Evolutionary conservation across 2,329 filamentous ascomycete genomes (phyloP).

Genomic region (Ophiocordyceps camponoti-saundersi): DNA sequence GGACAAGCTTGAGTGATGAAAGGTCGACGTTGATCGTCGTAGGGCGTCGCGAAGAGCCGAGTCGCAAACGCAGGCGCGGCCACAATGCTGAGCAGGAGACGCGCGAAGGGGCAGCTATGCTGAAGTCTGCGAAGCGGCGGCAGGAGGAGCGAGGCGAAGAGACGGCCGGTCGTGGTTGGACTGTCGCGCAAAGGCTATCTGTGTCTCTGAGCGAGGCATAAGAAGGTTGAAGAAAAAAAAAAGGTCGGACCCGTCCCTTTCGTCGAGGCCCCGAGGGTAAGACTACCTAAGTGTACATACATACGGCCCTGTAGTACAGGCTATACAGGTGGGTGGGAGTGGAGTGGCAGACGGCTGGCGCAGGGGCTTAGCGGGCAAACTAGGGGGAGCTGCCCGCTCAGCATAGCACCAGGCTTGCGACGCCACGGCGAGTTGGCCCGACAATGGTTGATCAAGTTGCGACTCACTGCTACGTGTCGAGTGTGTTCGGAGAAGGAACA

Average conservation of each 20-base stretch:
- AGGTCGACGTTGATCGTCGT: not conserved
- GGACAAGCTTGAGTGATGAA: not conserved
- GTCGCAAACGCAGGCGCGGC: slow-evolving; percentile 1
- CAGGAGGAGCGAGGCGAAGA: not conserved
- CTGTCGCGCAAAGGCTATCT: not conserved
- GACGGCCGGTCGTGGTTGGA: not conserved
- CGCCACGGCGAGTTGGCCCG: not conserved
- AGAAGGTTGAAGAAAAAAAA: not conserved
- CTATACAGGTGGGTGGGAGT: not conserved
- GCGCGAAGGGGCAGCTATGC: not conserved
- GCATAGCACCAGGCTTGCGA: not conserved
- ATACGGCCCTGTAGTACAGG: not conserved
- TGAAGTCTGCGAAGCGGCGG: not conserved
- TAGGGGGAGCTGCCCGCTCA: not conserved
- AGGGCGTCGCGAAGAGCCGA: not conserved
- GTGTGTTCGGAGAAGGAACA: not conserved
- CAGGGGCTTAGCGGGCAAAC: not conserved
- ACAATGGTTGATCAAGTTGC: not conserved
- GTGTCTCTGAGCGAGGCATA: not conserved
- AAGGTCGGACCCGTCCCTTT: not conserved
- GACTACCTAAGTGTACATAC: not conserved
- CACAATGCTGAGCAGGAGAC: not conserved
- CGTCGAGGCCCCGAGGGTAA: not conserved
- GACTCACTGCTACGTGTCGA: not conserved
- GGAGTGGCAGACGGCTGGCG: not conserved